Conservation (phyloP, 345 rosid genomes). For the Gynandropsis gynandra region DNA sequence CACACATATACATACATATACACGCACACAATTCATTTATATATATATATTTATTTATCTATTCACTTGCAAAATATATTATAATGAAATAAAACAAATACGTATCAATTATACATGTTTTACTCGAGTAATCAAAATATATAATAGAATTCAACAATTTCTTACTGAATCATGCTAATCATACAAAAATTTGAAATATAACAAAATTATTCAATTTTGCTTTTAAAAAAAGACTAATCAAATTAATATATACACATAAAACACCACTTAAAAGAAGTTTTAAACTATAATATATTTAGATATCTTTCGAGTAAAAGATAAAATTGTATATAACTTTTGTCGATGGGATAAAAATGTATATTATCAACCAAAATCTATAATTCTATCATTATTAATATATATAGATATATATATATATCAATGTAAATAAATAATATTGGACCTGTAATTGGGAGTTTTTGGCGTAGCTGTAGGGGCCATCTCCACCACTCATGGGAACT, state of each 20-base stretch:
- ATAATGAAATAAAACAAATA: no score
- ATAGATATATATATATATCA: not conserved
- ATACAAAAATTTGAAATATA: no score
- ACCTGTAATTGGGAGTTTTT: slow-evolving; percentile 27
- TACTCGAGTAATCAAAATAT: not conserved
- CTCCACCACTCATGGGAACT: slow-evolving; percentile 25
- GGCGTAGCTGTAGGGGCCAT: slow-evolving; percentile 26
- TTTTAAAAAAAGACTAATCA: not conserved
- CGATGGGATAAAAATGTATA: no score
- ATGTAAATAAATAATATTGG: not conserved
- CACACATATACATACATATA: not conserved
- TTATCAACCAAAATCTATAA: no score
- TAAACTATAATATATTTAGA: no score
- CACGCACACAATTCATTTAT: no score
- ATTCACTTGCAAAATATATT: not conserved
- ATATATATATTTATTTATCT: not conserved
- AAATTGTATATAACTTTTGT: no score
- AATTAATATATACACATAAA: not conserved
- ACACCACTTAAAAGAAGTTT: no score
- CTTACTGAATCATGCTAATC: not conserved
- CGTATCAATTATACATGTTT: no score
- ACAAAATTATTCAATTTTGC: no score
- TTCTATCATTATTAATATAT: no score
- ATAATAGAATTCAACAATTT: not conserved
- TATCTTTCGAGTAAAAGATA: no score